A percentile compares a stretch with the other conserved stretches of the same genome.
Conservation (phyloP, 2,329 filamentous ascomycete genomes). For the Alternaria brassicae region DNA sequence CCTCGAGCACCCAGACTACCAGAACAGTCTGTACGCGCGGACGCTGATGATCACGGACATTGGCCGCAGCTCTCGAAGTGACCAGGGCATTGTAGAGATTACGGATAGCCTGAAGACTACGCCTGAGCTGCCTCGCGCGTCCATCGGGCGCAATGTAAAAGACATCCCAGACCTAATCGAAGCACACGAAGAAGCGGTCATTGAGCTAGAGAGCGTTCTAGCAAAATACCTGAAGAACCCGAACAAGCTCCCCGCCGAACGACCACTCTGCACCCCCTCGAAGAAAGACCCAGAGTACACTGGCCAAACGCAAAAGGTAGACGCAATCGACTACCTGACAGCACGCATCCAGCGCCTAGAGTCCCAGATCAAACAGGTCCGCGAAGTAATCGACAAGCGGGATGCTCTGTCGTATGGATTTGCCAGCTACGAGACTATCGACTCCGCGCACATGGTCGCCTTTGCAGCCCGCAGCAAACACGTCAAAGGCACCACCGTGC, state of each 20-base stretch:
- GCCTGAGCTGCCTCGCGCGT: slow-evolving; percentile 78
- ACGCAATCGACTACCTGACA: slow-evolving; percentile 93
- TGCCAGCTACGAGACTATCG: slow-evolving; percentile 88
- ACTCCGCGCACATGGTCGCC: slow-evolving; percentile 86
- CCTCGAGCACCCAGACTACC: slow-evolving; percentile 86
- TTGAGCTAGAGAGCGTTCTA: slow-evolving; percentile 80
- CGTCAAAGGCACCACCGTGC: slow-evolving; percentile 77
- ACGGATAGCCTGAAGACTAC: slow-evolving; percentile 81
- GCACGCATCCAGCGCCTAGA: slow-evolving; percentile 84
- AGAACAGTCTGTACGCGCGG: slow-evolving; percentile 80
- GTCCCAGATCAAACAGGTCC: slow-evolving; percentile 80
- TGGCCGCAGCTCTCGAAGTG: slow-evolving; percentile 74
- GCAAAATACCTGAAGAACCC: slow-evolving; percentile 93
- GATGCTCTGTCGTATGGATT: slow-evolving; percentile 93
- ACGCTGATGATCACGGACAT: slow-evolving; percentile 80
- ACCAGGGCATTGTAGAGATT: slow-evolving; percentile 86
- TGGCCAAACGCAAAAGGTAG: slow-evolving; percentile 76
- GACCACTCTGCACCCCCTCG: slow-evolving; percentile 80
- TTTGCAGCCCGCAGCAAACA: slow-evolving; percentile 82
- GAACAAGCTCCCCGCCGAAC: slow-evolving; percentile 73
- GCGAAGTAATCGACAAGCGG: slow-evolving; percentile 81
- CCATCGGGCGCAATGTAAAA: slow-evolving; percentile 90
- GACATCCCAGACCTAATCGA: slow-evolving; percentile 84
- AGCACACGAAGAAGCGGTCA: slow-evolving; percentile 81
- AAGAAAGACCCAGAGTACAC: slow-evolving; percentile 73